Percentiles rank a stretch among this genome's conserved stretches.
Evolutionary conservation across 345 rosid species (phyloP).

Genomic region (Hibiscus syriacus): DNA sequence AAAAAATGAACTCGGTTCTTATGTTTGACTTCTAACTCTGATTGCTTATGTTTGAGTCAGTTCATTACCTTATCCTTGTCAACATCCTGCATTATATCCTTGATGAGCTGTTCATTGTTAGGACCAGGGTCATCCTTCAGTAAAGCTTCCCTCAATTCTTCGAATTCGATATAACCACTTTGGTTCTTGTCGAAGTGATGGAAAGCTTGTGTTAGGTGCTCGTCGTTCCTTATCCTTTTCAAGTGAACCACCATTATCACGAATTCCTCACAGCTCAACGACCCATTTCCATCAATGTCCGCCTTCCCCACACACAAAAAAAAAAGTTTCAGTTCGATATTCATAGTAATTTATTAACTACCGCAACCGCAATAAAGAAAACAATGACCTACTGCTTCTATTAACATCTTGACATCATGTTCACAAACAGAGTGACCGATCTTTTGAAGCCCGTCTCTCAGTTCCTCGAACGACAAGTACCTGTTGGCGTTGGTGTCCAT

Average conservation of each 20-base stretch:
- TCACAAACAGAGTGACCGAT: conserved; percentile 58
- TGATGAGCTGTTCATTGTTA: conserved; percentile 46
- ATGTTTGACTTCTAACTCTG: too few relatives aligned
- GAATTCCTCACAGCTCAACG: conserved; percentile 72
- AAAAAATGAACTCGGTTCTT: too few relatives aligned
- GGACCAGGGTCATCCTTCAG: conserved; percentile 39
- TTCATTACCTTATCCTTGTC: conserved; percentile 64
- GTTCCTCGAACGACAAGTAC: conserved; percentile 66
- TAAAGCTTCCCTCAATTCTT: conserved; percentile 67
- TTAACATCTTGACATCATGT: conserved; percentile 61
- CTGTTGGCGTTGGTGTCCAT: conserved; percentile 85
- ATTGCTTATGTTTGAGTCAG: too few relatives aligned
- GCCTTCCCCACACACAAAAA: conserved; percentile 35
- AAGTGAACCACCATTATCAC: conserved; percentile 66
- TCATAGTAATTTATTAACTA: background rate
- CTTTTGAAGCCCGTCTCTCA: conserved; percentile 54
- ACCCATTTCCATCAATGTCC: conserved; percentile 72
- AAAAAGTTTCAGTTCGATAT: background rate
- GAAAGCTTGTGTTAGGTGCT: conserved; percentile 59
- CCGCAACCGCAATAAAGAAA: too few relatives aligned
- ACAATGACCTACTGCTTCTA: conserved; percentile 54
- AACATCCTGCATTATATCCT: conserved; percentile 68
- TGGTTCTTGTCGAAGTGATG: conserved; percentile 59
- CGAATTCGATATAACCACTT: conserved; percentile 61
- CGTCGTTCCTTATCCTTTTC: conserved; percentile 59